Percentiles rank a stretch among this genome's conserved stretches.
Evolutionary conservation across 768 basidiomycete genomes (phyloP).

Genomic region (Hydnum rufescens): DNA sequence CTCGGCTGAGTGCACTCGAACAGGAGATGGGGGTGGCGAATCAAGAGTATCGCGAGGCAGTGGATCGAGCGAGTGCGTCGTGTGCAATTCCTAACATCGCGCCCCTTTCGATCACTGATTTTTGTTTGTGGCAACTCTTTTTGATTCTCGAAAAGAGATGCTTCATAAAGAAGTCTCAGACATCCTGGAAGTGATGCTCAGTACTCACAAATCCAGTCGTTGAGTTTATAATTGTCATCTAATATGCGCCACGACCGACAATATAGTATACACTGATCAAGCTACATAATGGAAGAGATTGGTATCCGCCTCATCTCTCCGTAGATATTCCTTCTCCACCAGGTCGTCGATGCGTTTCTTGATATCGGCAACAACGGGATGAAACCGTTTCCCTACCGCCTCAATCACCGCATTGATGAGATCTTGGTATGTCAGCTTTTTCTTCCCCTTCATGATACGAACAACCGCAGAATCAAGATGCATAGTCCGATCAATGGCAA

Average conservation of each 20-base stretch:
- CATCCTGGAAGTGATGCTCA: not conserved
- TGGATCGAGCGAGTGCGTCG: conserved; percentile 58
- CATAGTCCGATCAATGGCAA: conserved; percentile 72
- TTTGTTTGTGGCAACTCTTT: not conserved
- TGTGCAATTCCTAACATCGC: too few relatives aligned
- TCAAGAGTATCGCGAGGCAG: conserved; percentile 50
- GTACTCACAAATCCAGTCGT: not conserved
- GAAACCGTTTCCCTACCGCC: conserved; percentile 73
- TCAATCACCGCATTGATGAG: conserved; percentile 70
- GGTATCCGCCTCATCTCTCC: conserved; percentile 51
- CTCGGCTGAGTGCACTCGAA: conserved; percentile 46
- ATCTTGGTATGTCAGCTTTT: conserved; percentile 60
- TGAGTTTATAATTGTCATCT: not conserved
- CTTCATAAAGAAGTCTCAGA: not conserved
- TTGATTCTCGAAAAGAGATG: not conserved
- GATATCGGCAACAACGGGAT: conserved; percentile 65
- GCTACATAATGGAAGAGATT: conserved; percentile 67
- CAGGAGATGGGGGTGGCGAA: conserved; percentile 53
- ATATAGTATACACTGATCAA: not conserved
- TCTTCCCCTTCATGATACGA: conserved; percentile 85
- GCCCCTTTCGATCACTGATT: not conserved
- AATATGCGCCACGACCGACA: not conserved
- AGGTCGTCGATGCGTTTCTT: conserved; percentile 67
- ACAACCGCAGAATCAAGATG: conserved; percentile 91
- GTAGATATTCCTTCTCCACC: conserved; percentile 43